Conservation (phyloP, 129 eudicot genomes). For the Flaveria trinervia region DNA sequence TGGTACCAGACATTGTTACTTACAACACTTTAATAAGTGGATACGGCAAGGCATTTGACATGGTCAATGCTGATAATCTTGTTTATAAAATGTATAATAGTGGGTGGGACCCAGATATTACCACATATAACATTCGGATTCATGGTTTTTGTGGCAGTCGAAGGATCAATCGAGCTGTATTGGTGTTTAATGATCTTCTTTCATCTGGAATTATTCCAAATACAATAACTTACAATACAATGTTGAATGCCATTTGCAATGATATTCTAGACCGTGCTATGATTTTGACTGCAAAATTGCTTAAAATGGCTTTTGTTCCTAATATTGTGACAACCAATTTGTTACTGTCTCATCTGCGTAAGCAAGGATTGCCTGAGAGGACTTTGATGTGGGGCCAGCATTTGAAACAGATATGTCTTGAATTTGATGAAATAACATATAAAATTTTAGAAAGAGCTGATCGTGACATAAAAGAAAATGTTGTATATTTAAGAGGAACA, state of each 20-base stretch:
- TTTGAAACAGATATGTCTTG: conserved; percentile 62
- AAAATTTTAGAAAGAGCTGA: conserved; percentile 73
- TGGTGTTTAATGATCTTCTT: conserved; percentile 75
- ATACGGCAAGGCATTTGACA: conserved; percentile 72
- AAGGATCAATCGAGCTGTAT: conserved; percentile 61
- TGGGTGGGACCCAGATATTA: conserved; percentile 77
- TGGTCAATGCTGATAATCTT: conserved; percentile 63
- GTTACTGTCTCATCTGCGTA: conserved; percentile 72
- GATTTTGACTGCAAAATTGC: conserved; percentile 81
- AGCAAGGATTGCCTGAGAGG: conserved; percentile 80
- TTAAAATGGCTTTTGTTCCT: conserved; percentile 91
- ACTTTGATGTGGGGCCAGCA: conserved; percentile 82
- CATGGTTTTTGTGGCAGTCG: conserved; percentile 65
- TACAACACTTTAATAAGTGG: conserved; percentile 88
- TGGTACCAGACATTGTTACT: conserved; percentile 72
- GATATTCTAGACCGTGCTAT: conserved; percentile 73
- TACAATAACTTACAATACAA: conserved; percentile 79
- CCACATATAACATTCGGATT: conserved; percentile 79
- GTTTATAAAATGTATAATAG: conserved; percentile 53
- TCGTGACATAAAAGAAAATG: conserved; percentile 46
- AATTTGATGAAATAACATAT: conserved; percentile 77
- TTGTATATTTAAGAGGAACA: conserved; percentile 44
- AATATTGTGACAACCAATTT: conserved; percentile 72
- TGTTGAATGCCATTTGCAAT: conserved; percentile 76
- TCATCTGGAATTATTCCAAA: conserved; percentile 75